Evolutionary conservation across 75 land plant genomes (phyloP), one percentile per base, ranked within the genome.

Genomic region (Picea sitchensis): DNA sequence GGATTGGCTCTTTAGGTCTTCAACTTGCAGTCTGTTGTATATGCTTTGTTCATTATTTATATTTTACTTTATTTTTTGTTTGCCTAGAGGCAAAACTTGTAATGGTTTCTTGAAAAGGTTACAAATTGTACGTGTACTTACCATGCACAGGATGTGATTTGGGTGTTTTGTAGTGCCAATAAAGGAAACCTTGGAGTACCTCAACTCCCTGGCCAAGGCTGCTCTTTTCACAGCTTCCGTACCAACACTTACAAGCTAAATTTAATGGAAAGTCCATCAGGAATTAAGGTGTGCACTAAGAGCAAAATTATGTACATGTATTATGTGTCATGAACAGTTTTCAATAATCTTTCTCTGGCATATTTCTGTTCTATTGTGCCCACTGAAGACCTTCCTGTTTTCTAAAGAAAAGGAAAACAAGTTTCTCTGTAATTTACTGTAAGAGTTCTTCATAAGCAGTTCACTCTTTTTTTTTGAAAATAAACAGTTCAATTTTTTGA

Each of bases 241-340:
- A 98, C 99, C 71, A 95, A 98, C 83, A 98, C 96, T 1, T 98
- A 98, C 88, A 95, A 98, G 82, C 88, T 98, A 51, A 92, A 92
- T 82, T 93, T 98, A 78, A 90, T 95, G 94, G 99, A 98, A 83
- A 90, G 87, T 44, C 98, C 99, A 1, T 95, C 99, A 73, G 99
- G 99, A 2, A 95, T 98, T 9, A 98, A 98, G 98, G 99, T 94
- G 30, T n/a, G 76, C 36, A 76, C 23, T 21, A 71, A n/a, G 23
- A 71, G n/a, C 51, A 18, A 3, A 2, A 69, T 69, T 69, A 69
- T 69, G 56, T 12, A 41, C 21, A 41, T 38, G 18, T 69, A 41
- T 38, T 69, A 38, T n/a, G 20, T 65, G 14, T 65, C n/a, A 5
- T 69, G 47, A 4, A 17, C n/a, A 38, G 38, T 71, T 38, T 69